Percentiles rank a stretch among this genome's conserved stretches.
These are phyloP conservation scores for Medicago truncatula DNA, from an alignment of 306 rosid genomes.

Conservation along the genomic window MtrunA17r5.0-ANR NC_053046.1:5759501-5760000, in stretches of 20 bases:
- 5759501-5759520: slow-evolving; percentile 75
- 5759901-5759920: slow-evolving; percentile 91
- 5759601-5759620: slow-evolving; percentile 30
- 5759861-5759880: slow-evolving; percentile 97
- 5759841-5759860: slow-evolving; percentile 91
- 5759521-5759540: slow-evolving; percentile 74
- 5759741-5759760: slow-evolving; percentile 26
- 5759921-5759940: slow-evolving; percentile 67
- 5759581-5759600: slow-evolving; percentile 69
- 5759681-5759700: slow-evolving; percentile 86
- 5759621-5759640: slow-evolving; percentile 26
- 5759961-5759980: slow-evolving; percentile 33
- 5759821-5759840: slow-evolving; percentile 93
- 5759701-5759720: slow-evolving; percentile 60
- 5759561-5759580: slow-evolving; percentile 94
- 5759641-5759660: slow-evolving; percentile 60
- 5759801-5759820: slow-evolving; percentile 33
- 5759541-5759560: slow-evolving; percentile 93
- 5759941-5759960: slow-evolving; percentile 34
- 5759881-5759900: slow-evolving; percentile 91
- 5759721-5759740: slow-evolving; percentile 33
- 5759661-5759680: slow-evolving; percentile 92
- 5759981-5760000: slow-evolving; percentile 31
- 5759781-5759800: slow-evolving; percentile 33
- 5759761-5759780: slow-evolving; percentile 15